Conservation (phyloP, 1,284 basidiomycete species). For the Macrocystidia cucumis region DNA sequence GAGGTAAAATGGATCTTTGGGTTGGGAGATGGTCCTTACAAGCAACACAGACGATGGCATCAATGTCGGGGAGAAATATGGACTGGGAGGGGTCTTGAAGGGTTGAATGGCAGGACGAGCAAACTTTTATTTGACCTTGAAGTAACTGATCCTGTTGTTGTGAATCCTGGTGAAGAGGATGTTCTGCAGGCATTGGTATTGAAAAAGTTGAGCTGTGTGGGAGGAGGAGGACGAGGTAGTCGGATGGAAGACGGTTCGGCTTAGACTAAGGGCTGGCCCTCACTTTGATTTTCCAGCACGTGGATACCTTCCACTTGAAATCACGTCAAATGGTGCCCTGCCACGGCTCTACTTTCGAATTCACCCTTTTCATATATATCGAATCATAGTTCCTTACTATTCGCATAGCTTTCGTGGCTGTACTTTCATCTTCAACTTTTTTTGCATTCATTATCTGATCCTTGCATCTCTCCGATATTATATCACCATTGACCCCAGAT, state of each 20-base stretch:
- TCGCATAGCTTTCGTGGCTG: too few relatives aligned
- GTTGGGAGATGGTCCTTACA: slow-evolving; percentile 26
- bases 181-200: slow-evolving; percentile 31
- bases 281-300: slow-evolving; percentile 3
- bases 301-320: too few relatives aligned
- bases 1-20: slow-evolving; percentile 8
- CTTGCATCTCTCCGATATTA: too few relatives aligned
- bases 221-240: slow-evolving; percentile 10
- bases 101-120: slow-evolving; percentile 30
- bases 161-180: slow-evolving; percentile 17
- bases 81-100: slow-evolving; percentile 23
- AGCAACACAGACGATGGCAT: slow-evolving; percentile 28
- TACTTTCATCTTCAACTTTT: too few relatives aligned
- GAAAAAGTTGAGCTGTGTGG: slow-evolving; percentile 8
- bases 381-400: too few relatives aligned
- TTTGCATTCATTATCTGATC: too few relatives aligned
- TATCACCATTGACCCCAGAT: too few relatives aligned
- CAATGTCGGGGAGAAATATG: slow-evolving; percentile 19
- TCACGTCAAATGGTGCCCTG: too few relatives aligned
- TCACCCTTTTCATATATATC: too few relatives aligned
- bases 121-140: slow-evolving; percentile 29
- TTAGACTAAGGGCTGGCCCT: slow-evolving; percentile 5
- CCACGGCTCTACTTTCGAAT: too few relatives aligned
- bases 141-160: slow-evolving; percentile 19
- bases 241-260: slow-evolving; percentile 7